Percentiles rank a stretch among this genome's conserved stretches.
Evolutionary conservation across 306 rosid species (phyloP).

Genomic region (Fragaria vesca): DNA sequence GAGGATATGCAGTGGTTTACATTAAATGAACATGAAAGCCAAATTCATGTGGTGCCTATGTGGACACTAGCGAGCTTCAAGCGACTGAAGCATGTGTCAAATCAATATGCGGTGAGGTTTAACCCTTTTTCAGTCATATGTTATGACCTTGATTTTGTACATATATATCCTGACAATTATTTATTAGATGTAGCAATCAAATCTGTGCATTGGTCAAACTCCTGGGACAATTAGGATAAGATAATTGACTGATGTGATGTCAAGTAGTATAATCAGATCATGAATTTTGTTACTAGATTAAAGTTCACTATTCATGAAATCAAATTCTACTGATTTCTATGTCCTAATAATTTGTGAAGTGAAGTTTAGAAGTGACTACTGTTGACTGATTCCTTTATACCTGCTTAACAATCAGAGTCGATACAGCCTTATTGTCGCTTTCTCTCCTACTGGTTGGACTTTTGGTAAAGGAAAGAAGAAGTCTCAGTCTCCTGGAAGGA

Average conservation of each 20-base stretch:
- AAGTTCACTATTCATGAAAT: not conserved
- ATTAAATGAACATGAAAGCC: conserved; percentile 79
- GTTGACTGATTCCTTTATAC: not conserved
- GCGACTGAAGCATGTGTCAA: conserved; percentile 77
- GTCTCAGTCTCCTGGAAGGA: conserved; percentile 83
- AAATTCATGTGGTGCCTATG: conserved; percentile 90
- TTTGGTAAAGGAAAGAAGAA: conserved; percentile 90
- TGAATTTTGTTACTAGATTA: not conserved
- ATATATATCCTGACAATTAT: not conserved
- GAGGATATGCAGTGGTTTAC: conserved; percentile 95
- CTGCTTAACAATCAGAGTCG: conserved; percentile 46
- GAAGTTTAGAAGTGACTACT: conserved; percentile 1
- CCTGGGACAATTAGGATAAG: not conserved
- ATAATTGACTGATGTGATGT: not conserved
- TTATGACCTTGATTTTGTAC: not conserved
- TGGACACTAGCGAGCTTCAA: conserved; percentile 96
- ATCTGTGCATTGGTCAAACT: not conserved
- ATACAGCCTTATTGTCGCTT: conserved; percentile 83
- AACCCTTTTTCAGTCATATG: not conserved
- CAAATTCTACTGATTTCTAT: not conserved
- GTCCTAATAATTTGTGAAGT: not conserved
- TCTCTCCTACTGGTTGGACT: conserved; percentile 97
- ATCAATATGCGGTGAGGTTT: conserved; percentile 65
- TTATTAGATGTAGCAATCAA: not conserved
- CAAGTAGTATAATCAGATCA: not conserved